Percentiles rank a stretch among this genome's conserved stretches.
These are phyloP conservation scores for Scytalidium lignicola DNA, from an alignment of 2,329 filamentous ascomycete genomes.

Conservation along the genomic window DNA sequence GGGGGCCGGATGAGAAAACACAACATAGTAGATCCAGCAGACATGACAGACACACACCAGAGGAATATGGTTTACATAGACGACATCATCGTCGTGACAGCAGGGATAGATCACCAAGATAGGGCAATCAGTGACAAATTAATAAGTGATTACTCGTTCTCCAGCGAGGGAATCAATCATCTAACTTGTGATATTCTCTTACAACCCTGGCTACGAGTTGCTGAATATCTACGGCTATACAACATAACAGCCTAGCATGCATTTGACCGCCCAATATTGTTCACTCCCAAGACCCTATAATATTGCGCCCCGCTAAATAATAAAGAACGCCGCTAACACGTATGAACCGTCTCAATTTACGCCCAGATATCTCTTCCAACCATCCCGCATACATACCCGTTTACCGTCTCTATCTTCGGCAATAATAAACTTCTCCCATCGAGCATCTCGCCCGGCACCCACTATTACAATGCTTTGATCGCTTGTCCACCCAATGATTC, in stretches of 20 bases:
- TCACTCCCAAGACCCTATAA: not conserved
- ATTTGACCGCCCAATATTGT: not conserved
- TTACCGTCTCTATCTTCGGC: slow-evolving; percentile 64
- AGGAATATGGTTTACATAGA: not conserved
- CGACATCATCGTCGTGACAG: not conserved
- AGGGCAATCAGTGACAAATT: not conserved
- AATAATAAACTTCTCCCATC: slow-evolving; percentile 84
- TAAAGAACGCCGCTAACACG: not conserved
- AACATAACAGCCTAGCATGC: no score
- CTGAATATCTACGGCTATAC: no score
- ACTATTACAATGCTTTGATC: slow-evolving; percentile 71
- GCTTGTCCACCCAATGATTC: slow-evolving; percentile 77
- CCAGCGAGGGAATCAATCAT: no score
- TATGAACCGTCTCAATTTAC: slow-evolving; percentile 18
- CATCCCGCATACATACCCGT: slow-evolving; percentile 62
- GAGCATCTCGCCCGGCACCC: slow-evolving; percentile 71
- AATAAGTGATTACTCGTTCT: not conserved
- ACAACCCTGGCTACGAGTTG: no score
- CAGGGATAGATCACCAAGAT: not conserved
- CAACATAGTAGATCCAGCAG: not conserved
- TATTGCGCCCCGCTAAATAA: slow-evolving; percentile 20
- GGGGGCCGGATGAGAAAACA: slow-evolving; percentile 4
- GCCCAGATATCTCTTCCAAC: slow-evolving; percentile 75
- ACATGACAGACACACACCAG: not conserved
- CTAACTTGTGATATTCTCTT: no score